phyloP scores from a whole-genome alignment of 2,329 filamentous ascomycete species.

The Arachnomyces sp. region DNA sequence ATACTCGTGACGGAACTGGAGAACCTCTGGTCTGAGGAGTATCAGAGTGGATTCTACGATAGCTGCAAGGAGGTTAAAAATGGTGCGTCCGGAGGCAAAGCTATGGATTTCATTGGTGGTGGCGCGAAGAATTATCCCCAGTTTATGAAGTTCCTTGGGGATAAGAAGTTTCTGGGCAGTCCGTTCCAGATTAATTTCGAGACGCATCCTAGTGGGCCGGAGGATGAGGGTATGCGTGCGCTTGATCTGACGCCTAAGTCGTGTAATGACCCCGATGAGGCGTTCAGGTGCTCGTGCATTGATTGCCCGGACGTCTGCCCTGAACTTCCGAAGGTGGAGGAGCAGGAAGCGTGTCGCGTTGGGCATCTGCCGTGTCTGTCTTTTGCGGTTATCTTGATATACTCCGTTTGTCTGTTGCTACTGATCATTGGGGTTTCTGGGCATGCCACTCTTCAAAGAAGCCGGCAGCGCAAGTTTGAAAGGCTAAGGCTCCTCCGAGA shows the following conservation, averaged over 20 bases:
- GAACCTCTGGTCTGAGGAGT: constrained; percentile 75
- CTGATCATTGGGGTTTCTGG: constrained; percentile 60
- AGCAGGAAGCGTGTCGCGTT: constrained; percentile 66
- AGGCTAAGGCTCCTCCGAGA: constrained; percentile 82
- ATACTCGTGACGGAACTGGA: constrained; percentile 79
- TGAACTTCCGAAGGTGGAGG: constrained; percentile 64
- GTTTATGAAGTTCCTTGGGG: constrained; percentile 83
- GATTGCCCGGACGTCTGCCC: constrained; percentile 86
- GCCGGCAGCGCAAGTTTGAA: constrained; percentile 67
- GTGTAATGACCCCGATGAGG: constrained; percentile 81
- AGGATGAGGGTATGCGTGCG: constrained; percentile 62
- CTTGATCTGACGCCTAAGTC: constrained; percentile 66
- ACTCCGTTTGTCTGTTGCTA: constrained; percentile 63
- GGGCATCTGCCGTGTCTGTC: constrained; percentile 86
- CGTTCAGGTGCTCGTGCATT: constrained; percentile 84
- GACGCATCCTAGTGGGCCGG: constrained; percentile 50
- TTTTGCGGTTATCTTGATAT: constrained; percentile 82
- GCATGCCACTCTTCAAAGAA: constrained; percentile 66
- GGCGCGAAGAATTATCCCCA: constrained; percentile 83
- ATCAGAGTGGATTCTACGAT: constrained; percentile 81
- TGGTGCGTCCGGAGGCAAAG: constrained; percentile 82
- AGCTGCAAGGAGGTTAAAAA: constrained; percentile 99
- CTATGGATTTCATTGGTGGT: constrained; percentile 93
- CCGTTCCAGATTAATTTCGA: constrained; percentile 95
- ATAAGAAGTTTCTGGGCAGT: constrained; percentile 82